Percentiles rank a stretch among this genome's conserved stretches.
Conservation (phyloP, 2,329 filamentous ascomycete genomes). For the Rachicladosporium sp. region DNA sequence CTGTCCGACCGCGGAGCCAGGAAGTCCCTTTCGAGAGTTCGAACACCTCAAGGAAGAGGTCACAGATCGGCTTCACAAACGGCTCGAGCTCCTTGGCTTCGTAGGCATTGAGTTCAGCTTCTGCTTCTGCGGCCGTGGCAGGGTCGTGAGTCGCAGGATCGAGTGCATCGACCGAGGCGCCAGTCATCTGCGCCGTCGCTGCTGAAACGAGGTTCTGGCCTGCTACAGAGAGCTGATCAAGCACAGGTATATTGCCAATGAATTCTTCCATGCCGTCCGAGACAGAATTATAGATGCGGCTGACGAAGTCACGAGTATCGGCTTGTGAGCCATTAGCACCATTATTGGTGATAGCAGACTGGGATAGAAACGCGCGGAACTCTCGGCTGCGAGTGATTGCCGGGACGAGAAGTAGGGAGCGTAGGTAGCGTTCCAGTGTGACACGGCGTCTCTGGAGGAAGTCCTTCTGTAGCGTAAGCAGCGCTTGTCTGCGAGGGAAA, state of each 20-base stretch:
- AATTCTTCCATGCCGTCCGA: constrained; percentile 98
- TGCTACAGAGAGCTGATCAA: constrained; percentile 85
- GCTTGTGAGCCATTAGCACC: constrained; percentile 47
- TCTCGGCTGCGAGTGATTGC: constrained; percentile 92
- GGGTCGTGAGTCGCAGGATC: constrained; percentile 31
- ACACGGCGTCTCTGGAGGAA: constrained; percentile 80
- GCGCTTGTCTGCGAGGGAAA: constrained; percentile 80
- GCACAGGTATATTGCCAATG: constrained; percentile 83
- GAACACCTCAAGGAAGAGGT: constrained; percentile 92
- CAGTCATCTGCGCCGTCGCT: constrained; percentile 42
- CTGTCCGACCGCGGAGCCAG: constrained; percentile 89
- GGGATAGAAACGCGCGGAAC: constrained; percentile 81
- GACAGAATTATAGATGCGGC: constrained; percentile 88
- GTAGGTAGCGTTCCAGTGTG: constrained; percentile 73
- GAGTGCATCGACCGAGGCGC: constrained; percentile 29
- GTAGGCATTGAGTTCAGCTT: constrained; percentile 87
- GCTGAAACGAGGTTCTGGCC: constrained; percentile 83
- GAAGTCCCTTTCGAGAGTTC: constrained; percentile 91
- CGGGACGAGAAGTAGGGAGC: constrained; percentile 61
- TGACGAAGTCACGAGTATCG: constrained; percentile 66
- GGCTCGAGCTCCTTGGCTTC: constrained; percentile 82
- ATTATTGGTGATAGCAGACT: constrained; percentile 56
- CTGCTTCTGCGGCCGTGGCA: constrained; percentile 57
- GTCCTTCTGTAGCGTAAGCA: constrained; percentile 93
- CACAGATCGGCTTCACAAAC: constrained; percentile 96